Evolutionary conservation across 345 rosid genomes (phyloP), one percentile per base, ranked within the genome.

Genomic region (Populus simonii): DNA sequence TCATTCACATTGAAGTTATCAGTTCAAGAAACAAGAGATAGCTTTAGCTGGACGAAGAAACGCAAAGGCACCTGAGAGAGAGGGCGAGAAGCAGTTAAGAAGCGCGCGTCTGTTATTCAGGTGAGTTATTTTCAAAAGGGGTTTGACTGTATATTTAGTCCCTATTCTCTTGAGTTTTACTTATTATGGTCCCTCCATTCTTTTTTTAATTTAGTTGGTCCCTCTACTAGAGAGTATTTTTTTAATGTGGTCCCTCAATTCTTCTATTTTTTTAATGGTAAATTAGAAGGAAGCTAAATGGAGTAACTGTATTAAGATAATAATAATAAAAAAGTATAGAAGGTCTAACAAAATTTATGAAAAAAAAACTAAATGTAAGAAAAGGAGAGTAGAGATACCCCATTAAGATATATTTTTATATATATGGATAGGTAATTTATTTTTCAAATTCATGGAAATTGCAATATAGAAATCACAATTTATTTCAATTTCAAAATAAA

Each of bases 31-130:
- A 57, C 27, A 10, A 57, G 63, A 57, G 63, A 57, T 57, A 23
- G 8, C 23, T 57, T 57, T 3, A n/a, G 63, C 63, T 57, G 11
- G 27, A 57, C 29, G 25, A 59, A n/a, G 63, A 59, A 59, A 62
- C 29, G 47, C 53, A 33, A 65, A 45, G 27, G 66, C 63, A 74
- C 75, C 80, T 53, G 43, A 41, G 74, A 55, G 49, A 49, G 70
- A 66, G 63, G 38, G 25, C 38, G 38, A 53, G 57, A 22, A 3
- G 39, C 5, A 8, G 27, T 31, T 65, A 18, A 1, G 23, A 35
- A 67, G 70, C 39, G 47, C 41, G 70, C 70, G 23, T 8, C 11
- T 20, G 13, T 57, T n/a, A 57, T 22, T 2, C 3, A 57, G 1
- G 25, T 1, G 13, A 23, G 62, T 57, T 57, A 22, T n/a, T 57